These are phyloP conservation scores for Hyaloperonospora arabidopsidis DNA, from an alignment of 352 stramenopile species.

Conservation along the genomic window DNA sequence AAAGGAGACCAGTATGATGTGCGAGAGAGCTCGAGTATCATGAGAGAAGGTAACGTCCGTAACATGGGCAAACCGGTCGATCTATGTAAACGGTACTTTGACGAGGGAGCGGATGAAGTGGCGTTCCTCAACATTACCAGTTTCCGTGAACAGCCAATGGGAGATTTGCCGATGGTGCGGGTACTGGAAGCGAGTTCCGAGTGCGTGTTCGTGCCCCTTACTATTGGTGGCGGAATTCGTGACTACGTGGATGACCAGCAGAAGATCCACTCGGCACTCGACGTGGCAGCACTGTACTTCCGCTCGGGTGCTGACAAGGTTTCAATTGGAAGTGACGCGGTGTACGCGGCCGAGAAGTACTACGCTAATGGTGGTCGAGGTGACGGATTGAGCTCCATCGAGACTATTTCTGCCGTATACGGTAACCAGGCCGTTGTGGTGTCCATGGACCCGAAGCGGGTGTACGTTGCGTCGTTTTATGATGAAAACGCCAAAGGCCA, in stretches of 20 bases:
- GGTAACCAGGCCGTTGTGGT: constrained; percentile 96
- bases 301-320: constrained; percentile 97
- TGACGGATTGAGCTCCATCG: constrained; percentile 86
- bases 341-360: constrained; percentile 89
- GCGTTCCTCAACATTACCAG: constrained; percentile 99
- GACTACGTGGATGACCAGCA: constrained; percentile 90
- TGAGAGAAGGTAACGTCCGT: constrained; percentile 86
- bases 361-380: constrained; percentile 68
- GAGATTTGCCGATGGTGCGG: constrained; percentile 94
- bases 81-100: constrained; percentile 92
- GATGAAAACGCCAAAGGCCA: constrained; percentile 54
- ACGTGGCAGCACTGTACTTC: constrained; percentile 96
- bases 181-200: constrained; percentile 93
- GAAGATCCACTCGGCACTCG: constrained; percentile 85
- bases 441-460: constrained; percentile 91
- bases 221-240: constrained; percentile 95
- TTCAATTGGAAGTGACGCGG: constrained; percentile 95
- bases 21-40: constrained; percentile 71
- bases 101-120: constrained; percentile 95
- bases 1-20: constrained; percentile 99
- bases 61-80: constrained; percentile 97
- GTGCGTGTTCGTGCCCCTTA: constrained; percentile 96
- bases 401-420: constrained; percentile 95
- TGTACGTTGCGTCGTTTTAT: constrained; percentile 78
- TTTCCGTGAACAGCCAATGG: constrained; percentile 94